Evolutionary conservation across 208 protist species (phyloP).

Genomic region (Leishmania tarentolae): DNA sequence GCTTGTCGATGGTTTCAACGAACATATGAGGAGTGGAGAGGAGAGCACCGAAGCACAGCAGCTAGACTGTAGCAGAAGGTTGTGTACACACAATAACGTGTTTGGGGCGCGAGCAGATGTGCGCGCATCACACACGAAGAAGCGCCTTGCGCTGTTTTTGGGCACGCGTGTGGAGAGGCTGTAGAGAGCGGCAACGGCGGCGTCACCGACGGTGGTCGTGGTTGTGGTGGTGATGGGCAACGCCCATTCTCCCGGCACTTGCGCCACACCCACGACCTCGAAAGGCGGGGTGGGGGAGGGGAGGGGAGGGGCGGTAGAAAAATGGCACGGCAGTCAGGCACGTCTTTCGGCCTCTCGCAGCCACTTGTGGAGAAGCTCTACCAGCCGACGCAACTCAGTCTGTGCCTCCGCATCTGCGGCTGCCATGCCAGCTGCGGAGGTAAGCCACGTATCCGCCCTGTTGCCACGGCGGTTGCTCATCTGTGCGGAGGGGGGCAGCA

Average conservation of each 20-base stretch:
- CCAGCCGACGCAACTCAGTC: slow-evolving; percentile 10
- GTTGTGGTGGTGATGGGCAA: not conserved
- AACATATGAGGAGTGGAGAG: not conserved
- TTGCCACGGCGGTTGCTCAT: not conserved
- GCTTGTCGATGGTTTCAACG: not conserved
- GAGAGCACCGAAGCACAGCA: not conserved
- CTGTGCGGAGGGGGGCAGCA: not conserved
- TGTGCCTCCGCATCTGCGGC: slow-evolving; percentile 10
- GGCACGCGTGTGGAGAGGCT: not conserved
- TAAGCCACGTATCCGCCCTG: not conserved
- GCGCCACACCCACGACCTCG: not conserved
- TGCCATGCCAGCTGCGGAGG: not conserved
- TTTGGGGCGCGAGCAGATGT: not conserved
- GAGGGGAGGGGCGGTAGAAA: not conserved
- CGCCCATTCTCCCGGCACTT: not conserved
- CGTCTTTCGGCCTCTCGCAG: slow-evolving; percentile 7
- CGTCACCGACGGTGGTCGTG: not conserved
- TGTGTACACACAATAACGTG: not conserved
- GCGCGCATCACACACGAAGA: not conserved
- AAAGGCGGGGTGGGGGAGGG: not conserved
- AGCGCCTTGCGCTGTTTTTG: not conserved
- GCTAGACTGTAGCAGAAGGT: not conserved
- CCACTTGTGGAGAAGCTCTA: slow-evolving; percentile 4
- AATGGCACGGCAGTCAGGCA: not conserved
- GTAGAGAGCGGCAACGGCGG: not conserved